These are phyloP conservation scores for Gyrodon lividus DNA, from an alignment of 768 basidiomycete genomes.

Conservation along the genomic window DNA sequence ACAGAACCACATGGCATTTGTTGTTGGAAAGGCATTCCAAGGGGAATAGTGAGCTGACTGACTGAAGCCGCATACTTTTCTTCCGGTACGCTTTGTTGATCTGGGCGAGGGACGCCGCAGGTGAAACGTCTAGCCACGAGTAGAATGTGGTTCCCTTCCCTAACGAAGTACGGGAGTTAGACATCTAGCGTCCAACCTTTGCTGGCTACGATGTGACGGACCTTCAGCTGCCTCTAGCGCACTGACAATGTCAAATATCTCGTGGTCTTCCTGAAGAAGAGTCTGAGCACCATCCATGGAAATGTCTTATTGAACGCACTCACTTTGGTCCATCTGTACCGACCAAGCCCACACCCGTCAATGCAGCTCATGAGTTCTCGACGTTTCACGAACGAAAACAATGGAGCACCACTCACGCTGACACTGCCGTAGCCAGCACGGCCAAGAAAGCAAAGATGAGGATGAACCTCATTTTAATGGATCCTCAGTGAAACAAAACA, in stretches of 20 bases:
- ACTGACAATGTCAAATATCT: conserved; percentile 92
- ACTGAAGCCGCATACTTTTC: conserved; percentile 90
- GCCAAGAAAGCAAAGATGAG: conserved; percentile 49
- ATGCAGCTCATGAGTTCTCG: conserved; percentile 3
- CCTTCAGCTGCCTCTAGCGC: conserved; percentile 82
- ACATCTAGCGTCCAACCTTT: conserved; percentile 4
- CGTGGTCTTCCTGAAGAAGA: conserved; percentile 76
- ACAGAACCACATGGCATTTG: conserved; percentile 2
- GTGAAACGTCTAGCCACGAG: conserved; percentile 82
- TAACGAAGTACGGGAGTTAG: conserved; percentile 20
- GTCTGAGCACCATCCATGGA: conserved; percentile 3
- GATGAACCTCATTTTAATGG: conserved; percentile 47
- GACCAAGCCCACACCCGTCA: not conserved
- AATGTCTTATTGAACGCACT: conserved; percentile 1
- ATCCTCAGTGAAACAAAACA: not conserved
- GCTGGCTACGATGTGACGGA: conserved; percentile 20
- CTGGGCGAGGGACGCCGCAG: conserved; percentile 70
- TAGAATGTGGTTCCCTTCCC: conserved; percentile 95
- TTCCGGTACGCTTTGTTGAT: conserved; percentile 91
- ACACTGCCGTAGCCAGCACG: conserved; percentile 48
- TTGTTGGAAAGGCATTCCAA: not conserved
- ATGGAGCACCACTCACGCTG: conserved; percentile 57
- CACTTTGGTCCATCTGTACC: conserved; percentile 72
- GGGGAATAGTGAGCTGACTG: conserved; percentile 29
- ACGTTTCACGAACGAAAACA: not conserved